phyloP scores from a whole-genome alignment of 2,329 filamentous ascomycete genomes.

The Fusarium multiceps region DNA sequence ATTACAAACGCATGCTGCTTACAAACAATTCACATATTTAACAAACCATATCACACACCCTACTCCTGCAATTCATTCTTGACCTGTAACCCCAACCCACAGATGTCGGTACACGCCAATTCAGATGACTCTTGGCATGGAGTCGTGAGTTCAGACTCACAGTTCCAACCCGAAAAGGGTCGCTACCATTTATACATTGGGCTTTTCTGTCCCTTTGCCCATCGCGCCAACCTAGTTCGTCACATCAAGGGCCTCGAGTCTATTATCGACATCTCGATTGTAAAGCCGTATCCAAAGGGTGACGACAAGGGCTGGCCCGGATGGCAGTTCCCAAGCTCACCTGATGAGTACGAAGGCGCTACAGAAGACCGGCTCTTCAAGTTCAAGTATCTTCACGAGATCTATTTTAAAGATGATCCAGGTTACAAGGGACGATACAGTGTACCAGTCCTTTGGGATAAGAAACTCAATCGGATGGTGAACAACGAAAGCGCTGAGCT shows the following conservation, averaged over 20 bases:
- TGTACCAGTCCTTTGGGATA: constrained; percentile 78
- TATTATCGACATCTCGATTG: constrained; percentile 71
- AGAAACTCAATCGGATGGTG: constrained; percentile 74
- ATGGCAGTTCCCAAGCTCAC: constrained; percentile 66
- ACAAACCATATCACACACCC: not conserved
- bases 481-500: constrained; percentile 87
- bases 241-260: constrained; percentile 79
- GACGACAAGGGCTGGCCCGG: constrained; percentile 71
- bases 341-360: constrained; percentile 65
- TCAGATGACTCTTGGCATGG: constrained; percentile 46
- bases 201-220: constrained; percentile 73
- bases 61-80: not conserved
- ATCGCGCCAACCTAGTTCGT: constrained; percentile 77
- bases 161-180: constrained; percentile 66
- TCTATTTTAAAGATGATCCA: constrained; percentile 76
- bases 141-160: constrained; percentile 27
- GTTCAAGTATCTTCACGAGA: constrained; percentile 73
- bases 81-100: not conserved
- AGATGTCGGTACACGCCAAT: constrained; percentile 35
- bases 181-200: constrained; percentile 72
- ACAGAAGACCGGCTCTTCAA: constrained; percentile 72
- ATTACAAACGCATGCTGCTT: not conserved
- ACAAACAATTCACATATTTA: not conserved
- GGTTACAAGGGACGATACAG: constrained; percentile 78
- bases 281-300: constrained; percentile 75